Conservation (phyloP, 208 protist genomes). For the Spongospora subterranea region DNA sequence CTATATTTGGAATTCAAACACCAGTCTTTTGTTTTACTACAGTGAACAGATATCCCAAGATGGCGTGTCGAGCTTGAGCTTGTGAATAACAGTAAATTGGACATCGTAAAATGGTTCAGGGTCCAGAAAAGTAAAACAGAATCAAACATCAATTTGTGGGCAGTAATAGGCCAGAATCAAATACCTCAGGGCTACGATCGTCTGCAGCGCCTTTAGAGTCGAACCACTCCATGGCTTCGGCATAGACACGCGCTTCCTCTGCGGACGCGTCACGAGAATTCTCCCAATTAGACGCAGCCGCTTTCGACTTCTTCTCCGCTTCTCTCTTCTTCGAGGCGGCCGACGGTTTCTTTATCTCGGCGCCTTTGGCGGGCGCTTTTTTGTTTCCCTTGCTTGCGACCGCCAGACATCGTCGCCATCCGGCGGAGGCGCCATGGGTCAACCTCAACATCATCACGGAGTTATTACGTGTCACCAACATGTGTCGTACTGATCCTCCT, state of each 20-base stretch:
- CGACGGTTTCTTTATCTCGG: too few relatives aligned
- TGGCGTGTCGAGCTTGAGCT: neutral
- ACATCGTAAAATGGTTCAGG: neutral
- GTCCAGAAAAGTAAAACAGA: neutral
- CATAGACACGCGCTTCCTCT: neutral
- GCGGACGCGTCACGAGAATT: neutral
- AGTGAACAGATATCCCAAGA: too few relatives aligned
- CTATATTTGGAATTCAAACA: too few relatives aligned
- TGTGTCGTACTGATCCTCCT: too few relatives aligned
- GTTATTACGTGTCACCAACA: too few relatives aligned
- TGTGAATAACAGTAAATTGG: neutral
- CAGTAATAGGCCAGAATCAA: neutral
- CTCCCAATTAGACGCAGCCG: neutral
- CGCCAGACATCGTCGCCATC: too few relatives aligned
- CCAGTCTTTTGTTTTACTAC: too few relatives aligned
- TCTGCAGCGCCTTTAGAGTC: slow-evolving; percentile 36
- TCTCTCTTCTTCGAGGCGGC: neutral
- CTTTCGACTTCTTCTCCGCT: neutral
- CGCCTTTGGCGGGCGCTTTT: too few relatives aligned
- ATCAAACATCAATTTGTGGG: neutral
- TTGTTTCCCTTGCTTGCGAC: too few relatives aligned
- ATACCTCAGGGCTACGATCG: slow-evolving; percentile 9
- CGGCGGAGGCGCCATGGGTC: too few relatives aligned
- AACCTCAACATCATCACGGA: too few relatives aligned
- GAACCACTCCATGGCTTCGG: slow-evolving; percentile 1